These are phyloP conservation scores for Colletotrichum sp. DNA, from an alignment of 2,329 filamentous ascomycete species.

Conservation along the genomic window DNA sequence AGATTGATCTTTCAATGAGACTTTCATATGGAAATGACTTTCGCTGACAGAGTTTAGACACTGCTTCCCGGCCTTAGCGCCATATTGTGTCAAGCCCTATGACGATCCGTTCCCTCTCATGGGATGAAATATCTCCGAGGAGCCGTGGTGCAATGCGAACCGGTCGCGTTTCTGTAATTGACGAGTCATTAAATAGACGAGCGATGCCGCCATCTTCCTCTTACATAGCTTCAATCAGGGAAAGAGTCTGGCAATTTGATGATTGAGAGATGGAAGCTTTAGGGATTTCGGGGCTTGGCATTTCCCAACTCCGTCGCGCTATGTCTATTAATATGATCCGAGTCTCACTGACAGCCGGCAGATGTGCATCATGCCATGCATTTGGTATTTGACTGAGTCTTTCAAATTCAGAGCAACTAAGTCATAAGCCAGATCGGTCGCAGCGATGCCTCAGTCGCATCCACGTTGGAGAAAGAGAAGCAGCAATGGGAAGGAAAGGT, in stretches of 20 bases:
- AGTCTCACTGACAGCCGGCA: neutral
- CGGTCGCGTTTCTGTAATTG: neutral
- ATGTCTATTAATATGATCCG: neutral
- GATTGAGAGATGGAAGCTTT: neutral
- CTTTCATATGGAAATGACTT: neutral
- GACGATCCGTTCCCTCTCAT: neutral
- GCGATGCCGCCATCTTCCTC: rapidly evolving
- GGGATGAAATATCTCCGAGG: neutral
- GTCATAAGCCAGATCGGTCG: no score
- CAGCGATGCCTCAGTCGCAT: no score
- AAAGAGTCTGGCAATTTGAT: neutral
- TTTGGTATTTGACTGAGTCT: neutral
- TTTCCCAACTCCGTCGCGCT: neutral
- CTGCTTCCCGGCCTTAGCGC: neutral
- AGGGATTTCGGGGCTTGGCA: neutral
- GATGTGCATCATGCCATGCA: no score
- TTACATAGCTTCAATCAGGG: neutral
- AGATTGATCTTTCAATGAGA: rapidly evolving
- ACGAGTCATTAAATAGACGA: neutral
- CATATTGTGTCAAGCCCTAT: neutral
- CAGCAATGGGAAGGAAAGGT: neutral
- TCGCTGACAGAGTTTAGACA: neutral
- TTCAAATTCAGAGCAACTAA: neutral
- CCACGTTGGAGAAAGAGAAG: no score
- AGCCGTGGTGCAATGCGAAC: neutral